Evolutionary conservation across 2,329 filamentous ascomycete genomes (phyloP), one percentile per base, ranked within the genome.

Genomic region (Talaromyces sp.): DNA sequence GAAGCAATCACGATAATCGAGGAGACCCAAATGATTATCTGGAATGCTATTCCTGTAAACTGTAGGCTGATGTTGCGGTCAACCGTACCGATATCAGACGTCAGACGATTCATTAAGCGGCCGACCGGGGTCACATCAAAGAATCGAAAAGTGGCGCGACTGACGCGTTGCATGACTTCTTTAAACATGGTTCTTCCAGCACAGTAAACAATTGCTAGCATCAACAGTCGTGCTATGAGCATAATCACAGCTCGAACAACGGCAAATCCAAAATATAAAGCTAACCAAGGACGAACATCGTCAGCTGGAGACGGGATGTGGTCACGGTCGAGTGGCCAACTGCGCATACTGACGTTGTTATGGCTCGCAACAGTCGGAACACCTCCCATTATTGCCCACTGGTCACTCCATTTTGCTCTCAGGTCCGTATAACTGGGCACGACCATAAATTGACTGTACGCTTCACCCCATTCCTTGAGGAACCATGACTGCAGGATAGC

Each of bases 81-180:
- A 0, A 97, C 85, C 59, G 92, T 93, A 33, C 90, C 91, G 78
- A 97, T 95, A 72, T 97, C 93, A 1, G 91, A 92, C 0, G 93
- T 96, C 66, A 97, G 83, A 8, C 93, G 87, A 75, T 97, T 97
- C 91, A 97, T 97, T 67, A 97, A 81, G 56, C 93, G 87, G 0
- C 93, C 93, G 0, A 96, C 88, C 0, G 93, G 93, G 0, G 93
- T 97, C 3, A 92, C 87, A 73, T 97, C 93, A 78, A 96, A 95
- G 76, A 93, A 97, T 1, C 92, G 87, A 78, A 97, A 96, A 0
- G 89, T 93, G 0, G 93, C 91, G 70, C 88, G 86, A 73, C 89
- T 90, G 59, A 97, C 91, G 60, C 85, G 86, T 1, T 84, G 79
- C 78, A 97, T 87, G 22, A 92, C 90, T 45, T 87, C 83, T 67